phyloP scores from a whole-genome alignment of 2,329 filamentous ascomycete genomes.

The Aspergillus sp. region DNA sequence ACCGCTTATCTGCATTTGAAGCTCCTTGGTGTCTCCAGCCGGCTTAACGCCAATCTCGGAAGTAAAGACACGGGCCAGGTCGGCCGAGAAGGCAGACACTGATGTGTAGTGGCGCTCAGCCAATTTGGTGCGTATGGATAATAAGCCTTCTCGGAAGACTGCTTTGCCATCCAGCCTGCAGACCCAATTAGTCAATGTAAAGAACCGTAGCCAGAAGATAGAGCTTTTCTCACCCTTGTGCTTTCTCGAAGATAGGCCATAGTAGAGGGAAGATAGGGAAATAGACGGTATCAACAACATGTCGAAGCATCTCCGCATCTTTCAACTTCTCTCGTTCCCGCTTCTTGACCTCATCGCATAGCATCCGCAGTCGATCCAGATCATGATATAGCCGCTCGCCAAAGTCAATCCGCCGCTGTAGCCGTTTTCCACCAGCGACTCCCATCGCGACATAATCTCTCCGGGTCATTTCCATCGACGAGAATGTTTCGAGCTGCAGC shows the following conservation, averaged over 20 bases:
- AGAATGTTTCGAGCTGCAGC: conserved; percentile 92
- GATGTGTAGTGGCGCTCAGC: conserved; percentile 60
- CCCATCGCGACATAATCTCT: conserved; percentile 97
- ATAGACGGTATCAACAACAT: conserved; percentile 84
- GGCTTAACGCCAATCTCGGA: conserved; percentile 52
- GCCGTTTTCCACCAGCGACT: conserved; percentile 71
- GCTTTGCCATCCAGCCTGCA: conserved; percentile 51
- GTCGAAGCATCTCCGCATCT: conserved; percentile 71
- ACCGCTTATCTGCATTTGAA: conserved; percentile 52
- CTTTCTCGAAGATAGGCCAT: conserved; percentile 74
- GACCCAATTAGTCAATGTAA: conserved; percentile 6
- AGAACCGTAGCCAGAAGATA: not conserved
- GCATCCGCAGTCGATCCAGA: conserved; percentile 69
- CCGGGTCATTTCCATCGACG: conserved; percentile 93
- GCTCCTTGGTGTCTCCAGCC: conserved; percentile 45
- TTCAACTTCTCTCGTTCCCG: conserved; percentile 77
- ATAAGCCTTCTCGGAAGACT: conserved; percentile 55
- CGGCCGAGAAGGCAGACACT: conserved; percentile 59
- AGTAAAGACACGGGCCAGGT: conserved; percentile 57
- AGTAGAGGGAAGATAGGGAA: conserved; percentile 82
- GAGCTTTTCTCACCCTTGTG: conserved; percentile 66
- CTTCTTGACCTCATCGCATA: conserved; percentile 70
- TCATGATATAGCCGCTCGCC: conserved; percentile 65
- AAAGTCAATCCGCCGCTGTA: conserved; percentile 84
- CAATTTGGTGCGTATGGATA: conserved; percentile 53